These are phyloP conservation scores for Neurospora sp. DNA, from an alignment of 495 filamentous ascomycete species.

Conservation along the genomic window DNA sequence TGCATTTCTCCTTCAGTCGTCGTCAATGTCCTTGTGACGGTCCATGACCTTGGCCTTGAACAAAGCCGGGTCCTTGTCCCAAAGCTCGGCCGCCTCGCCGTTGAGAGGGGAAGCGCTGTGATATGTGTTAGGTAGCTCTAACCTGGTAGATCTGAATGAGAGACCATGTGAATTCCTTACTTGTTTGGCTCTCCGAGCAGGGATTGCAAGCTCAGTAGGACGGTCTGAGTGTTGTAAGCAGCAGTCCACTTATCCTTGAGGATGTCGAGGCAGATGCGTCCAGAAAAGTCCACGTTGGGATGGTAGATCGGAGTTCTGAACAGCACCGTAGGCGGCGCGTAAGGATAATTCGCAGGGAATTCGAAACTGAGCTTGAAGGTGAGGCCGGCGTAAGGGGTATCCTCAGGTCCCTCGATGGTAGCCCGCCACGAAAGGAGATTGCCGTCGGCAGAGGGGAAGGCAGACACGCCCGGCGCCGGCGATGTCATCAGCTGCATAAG, in stretches of 20 bases:
- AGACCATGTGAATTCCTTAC: conserved; percentile 38
- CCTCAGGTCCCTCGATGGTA: conserved; percentile 83
- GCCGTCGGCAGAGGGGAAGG: conserved; percentile 83
- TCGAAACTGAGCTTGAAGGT: conserved; percentile 89
- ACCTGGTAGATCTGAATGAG: neutral
- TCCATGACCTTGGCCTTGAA: conserved; percentile 65
- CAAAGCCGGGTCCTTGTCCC: conserved; percentile 80
- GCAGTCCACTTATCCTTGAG: conserved; percentile 96
- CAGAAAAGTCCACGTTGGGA: conserved; percentile 88
- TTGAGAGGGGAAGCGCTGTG: conserved; percentile 85
- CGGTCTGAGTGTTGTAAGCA: conserved; percentile 88
- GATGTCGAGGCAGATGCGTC: conserved; percentile 91
- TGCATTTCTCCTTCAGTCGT: conserved; percentile 31
- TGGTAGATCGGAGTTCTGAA: conserved; percentile 94
- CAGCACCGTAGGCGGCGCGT: conserved; percentile 81
- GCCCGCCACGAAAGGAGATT: conserved; percentile 88
- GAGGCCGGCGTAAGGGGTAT: conserved; percentile 81
- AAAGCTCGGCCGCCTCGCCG: conserved; percentile 89
- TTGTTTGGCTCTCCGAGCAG: conserved; percentile 96
- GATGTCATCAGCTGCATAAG: conserved; percentile 97
- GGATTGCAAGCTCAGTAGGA: conserved; percentile 88
- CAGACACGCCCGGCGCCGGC: conserved; percentile 83
- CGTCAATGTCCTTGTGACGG: conserved; percentile 46
- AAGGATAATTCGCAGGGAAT: conserved; percentile 90
- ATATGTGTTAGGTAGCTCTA: conserved; percentile 8